Evolutionary conservation across 176 grass and related monocot species (phyloP).

Genomic region (Cocos nucifera): DNA sequence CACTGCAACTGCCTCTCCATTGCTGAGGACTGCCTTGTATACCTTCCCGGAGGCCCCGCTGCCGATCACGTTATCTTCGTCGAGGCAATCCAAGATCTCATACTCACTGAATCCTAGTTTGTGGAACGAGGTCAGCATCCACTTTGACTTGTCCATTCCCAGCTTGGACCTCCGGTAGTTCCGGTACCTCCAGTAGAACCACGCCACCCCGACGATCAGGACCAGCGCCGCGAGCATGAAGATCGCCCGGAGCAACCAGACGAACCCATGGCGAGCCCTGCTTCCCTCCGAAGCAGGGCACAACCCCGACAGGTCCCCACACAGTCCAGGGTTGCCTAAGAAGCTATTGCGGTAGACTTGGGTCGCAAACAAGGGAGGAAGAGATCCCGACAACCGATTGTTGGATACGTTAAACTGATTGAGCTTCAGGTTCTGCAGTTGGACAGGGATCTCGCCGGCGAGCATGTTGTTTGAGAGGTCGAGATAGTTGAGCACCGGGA

Average conservation of each 20-base stretch:
- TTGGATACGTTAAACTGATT: slow-evolving; percentile 72
- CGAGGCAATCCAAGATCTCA: slow-evolving; percentile 66
- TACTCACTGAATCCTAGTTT: slow-evolving; percentile 80
- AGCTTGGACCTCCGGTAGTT: slow-evolving; percentile 38
- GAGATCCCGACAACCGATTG: slow-evolving; percentile 58
- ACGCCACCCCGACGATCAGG: slow-evolving; percentile 35
- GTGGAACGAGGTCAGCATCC: slow-evolving; percentile 84
- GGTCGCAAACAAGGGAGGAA: slow-evolving; percentile 46
- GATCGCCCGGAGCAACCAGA: slow-evolving; percentile 55
- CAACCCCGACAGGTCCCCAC: slow-evolving; percentile 23
- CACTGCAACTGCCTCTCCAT: slow-evolving; percentile 54
- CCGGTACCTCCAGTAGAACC: slow-evolving; percentile 61
- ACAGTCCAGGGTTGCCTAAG: slow-evolving; percentile 63
- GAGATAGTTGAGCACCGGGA: slow-evolving; percentile 88
- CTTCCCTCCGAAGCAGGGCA: slow-evolving; percentile 20
- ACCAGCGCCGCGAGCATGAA: slow-evolving; percentile 43
- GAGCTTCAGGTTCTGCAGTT: slow-evolving; percentile 80
- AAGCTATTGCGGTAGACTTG: slow-evolving; percentile 54
- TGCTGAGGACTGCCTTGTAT: slow-evolving; percentile 71
- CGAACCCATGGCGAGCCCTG: neutral
- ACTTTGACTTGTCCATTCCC: slow-evolving; percentile 48
- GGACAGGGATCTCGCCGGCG: slow-evolving; percentile 46
- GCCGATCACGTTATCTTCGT: slow-evolving; percentile 70
- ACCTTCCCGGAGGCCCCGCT: slow-evolving; percentile 73
- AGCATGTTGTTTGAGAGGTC: slow-evolving; percentile 67